Evolutionary conservation across 495 filamentous ascomycete genomes (phyloP).

Genomic region (Neurospora africana): DNA sequence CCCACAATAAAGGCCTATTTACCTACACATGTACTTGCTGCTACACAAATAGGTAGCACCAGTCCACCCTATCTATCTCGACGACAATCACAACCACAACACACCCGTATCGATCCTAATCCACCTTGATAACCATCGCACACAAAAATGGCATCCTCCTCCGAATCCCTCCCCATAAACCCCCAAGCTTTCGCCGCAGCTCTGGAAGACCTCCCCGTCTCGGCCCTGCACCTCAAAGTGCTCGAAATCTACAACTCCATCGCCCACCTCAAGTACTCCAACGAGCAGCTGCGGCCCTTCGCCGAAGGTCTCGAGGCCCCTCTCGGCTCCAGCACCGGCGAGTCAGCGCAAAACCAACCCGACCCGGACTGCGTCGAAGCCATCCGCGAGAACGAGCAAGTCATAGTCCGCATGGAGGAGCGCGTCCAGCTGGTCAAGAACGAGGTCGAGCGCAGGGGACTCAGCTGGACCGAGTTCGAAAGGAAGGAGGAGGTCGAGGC

Average conservation of each 20-base stretch:
- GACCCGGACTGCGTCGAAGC: constrained; percentile 60
- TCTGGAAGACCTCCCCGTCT: constrained; percentile 59
- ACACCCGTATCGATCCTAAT: not conserved
- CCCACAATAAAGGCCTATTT: not conserved
- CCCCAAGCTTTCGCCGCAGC: constrained; percentile 58
- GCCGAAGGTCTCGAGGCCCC: constrained; percentile 27
- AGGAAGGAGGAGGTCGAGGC: constrained; percentile 27
- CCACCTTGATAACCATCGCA: not conserved
- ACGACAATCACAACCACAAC: not conserved
- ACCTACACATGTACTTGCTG: not conserved
- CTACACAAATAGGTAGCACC: not conserved
- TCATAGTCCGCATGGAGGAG: constrained; percentile 63
- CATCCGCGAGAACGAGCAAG: constrained; percentile 63
- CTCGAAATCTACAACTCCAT: constrained; percentile 75
- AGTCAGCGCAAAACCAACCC: constrained; percentile 19
- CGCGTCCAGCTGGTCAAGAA: constrained; percentile 54
- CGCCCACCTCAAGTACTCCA: constrained; percentile 68
- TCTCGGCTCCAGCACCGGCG: constrained; percentile 10
- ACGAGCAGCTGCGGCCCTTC: constrained; percentile 58
- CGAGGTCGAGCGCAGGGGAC: constrained; percentile 69
- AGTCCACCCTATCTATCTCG: not conserved
- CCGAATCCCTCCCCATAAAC: constrained; percentile 46
- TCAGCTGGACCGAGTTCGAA: constrained; percentile 54
- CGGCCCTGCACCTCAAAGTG: constrained; percentile 65
- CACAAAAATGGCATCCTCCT: constrained; percentile 27